Conservation (phyloP, 2,329 filamentous ascomycete genomes). For the Fusarium avenaceum region DNA sequence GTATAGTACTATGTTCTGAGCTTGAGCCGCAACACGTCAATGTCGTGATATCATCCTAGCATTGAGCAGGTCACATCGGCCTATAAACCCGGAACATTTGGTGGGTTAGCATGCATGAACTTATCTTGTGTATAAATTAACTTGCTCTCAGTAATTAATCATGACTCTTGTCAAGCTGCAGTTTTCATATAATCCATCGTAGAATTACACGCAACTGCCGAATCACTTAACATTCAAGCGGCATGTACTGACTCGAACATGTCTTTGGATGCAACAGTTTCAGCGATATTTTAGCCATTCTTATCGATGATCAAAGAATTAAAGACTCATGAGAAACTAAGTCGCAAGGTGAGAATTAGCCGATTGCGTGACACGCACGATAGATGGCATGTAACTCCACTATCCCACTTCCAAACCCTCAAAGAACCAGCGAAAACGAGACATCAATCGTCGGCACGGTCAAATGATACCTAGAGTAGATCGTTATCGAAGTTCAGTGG, state of each 20-base stretch:
- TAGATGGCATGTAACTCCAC: constrained; percentile 29
- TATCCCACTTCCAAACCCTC: constrained; percentile 4
- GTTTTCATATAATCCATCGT: not conserved
- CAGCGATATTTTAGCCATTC: too few relatives aligned
- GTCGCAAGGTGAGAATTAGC: constrained; percentile 3
- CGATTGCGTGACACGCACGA: constrained; percentile 30
- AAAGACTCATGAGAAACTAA: too few relatives aligned
- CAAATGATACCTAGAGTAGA: not conserved
- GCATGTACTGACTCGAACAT: too few relatives aligned
- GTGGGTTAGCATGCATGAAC: too few relatives aligned
- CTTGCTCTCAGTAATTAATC: too few relatives aligned
- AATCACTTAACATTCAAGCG: not conserved
- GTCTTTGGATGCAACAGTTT: too few relatives aligned
- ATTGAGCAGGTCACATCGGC: not conserved
- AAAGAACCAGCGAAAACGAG: not conserved
- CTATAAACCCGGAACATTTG: too few relatives aligned
- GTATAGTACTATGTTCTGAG: not conserved
- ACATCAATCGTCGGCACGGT: not conserved
- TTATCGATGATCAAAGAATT: too few relatives aligned
- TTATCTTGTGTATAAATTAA: too few relatives aligned
- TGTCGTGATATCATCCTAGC: constrained; percentile 24
- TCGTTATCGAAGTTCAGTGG: not conserved
- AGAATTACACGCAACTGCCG: not conserved
- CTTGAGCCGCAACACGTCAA: not conserved
- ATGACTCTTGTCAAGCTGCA: not conserved